These are phyloP conservation scores for Cystobasidium tubakii DNA, from an alignment of 768 basidiomycete genomes.

Conservation along the genomic window DNA sequence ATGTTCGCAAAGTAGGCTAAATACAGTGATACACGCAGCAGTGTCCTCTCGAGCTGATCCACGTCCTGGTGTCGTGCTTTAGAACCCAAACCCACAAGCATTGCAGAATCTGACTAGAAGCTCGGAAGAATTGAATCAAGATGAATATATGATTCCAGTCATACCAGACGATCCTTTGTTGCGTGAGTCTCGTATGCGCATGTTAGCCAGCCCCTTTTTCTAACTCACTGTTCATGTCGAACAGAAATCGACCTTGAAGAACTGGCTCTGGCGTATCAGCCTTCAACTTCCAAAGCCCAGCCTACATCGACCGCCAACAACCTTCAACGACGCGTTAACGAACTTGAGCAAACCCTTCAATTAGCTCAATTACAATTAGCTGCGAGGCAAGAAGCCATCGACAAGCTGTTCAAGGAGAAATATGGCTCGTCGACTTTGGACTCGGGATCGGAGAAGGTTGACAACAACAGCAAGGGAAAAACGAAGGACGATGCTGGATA, in stretches of 20 bases:
- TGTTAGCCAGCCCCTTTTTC: neutral
- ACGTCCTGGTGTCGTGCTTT: no score
- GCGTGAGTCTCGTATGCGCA: conserved; percentile 56
- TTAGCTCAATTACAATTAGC: conserved; percentile 60
- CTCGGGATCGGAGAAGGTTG: conserved; percentile 50
- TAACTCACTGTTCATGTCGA: neutral
- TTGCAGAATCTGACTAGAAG: conserved; percentile 49
- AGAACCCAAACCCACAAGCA: conserved; percentile 56
- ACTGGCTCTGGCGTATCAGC: conserved; percentile 44
- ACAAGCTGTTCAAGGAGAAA: conserved; percentile 53
- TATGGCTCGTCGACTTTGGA: neutral
- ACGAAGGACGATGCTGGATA: conserved; percentile 82
- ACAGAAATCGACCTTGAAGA: conserved; percentile 64
- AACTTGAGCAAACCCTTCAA: conserved; percentile 57
- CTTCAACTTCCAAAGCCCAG: conserved; percentile 34
- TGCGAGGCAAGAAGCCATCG: conserved; percentile 59
- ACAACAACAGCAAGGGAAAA: conserved; percentile 50
- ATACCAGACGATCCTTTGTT: conserved; percentile 82
- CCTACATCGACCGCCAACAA: conserved; percentile 49
- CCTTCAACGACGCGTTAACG: conserved; percentile 54
- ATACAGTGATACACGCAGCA: no score
- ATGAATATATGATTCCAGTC: conserved; percentile 73
- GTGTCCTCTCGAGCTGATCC: no score
- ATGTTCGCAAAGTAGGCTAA: conserved; percentile 64
- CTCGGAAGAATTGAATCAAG: conserved; percentile 61